These are phyloP conservation scores for Xerocomellus chrysenteron DNA, from an alignment of 768 basidiomycete genomes.

Conservation along the genomic window DNA sequence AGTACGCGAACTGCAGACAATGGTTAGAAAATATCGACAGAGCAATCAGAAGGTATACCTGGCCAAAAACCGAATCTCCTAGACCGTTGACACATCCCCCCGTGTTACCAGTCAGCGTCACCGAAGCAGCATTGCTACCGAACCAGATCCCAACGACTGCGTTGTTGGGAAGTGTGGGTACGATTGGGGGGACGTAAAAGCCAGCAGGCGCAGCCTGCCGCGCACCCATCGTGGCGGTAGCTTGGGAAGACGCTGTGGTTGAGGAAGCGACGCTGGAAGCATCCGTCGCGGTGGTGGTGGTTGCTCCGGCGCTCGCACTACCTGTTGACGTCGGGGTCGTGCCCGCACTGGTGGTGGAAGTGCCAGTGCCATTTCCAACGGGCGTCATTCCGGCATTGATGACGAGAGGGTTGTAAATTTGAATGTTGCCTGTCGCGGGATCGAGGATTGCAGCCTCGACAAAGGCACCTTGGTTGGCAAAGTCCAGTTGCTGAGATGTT, in stretches of 20 bases:
- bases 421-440: slow-evolving; percentile 25
- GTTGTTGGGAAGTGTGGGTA: slow-evolving; percentile 23
- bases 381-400: slow-evolving; percentile 29
- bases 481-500: slow-evolving; percentile 24
- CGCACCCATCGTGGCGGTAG: neutral
- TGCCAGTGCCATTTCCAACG: slow-evolving; percentile 3
- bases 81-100: slow-evolving; percentile 24
- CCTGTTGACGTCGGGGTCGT: neutral
- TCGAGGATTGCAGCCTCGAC: slow-evolving; percentile 32
- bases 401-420: slow-evolving; percentile 31
- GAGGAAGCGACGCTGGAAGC: neutral
- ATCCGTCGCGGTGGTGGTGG: neutral
- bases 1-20: slow-evolving; percentile 21
- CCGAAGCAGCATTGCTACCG: slow-evolving; percentile 24
- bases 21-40: neutral
- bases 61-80: slow-evolving; percentile 24
- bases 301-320: neutral
- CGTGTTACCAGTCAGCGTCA: slow-evolving; percentile 25
- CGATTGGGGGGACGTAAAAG: slow-evolving; percentile 21
- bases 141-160: slow-evolving; percentile 30
- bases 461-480: slow-evolving; percentile 24
- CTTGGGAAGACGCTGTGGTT: neutral
- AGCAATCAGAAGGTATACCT: slow-evolving; percentile 9
- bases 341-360: neutral
- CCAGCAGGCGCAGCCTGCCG: slow-evolving; percentile 19